A percentile compares a stretch with the other conserved stretches of the same genome.
Conservation (phyloP, 306 rosid genomes). For the Cucurbita ficifolia region DNA sequence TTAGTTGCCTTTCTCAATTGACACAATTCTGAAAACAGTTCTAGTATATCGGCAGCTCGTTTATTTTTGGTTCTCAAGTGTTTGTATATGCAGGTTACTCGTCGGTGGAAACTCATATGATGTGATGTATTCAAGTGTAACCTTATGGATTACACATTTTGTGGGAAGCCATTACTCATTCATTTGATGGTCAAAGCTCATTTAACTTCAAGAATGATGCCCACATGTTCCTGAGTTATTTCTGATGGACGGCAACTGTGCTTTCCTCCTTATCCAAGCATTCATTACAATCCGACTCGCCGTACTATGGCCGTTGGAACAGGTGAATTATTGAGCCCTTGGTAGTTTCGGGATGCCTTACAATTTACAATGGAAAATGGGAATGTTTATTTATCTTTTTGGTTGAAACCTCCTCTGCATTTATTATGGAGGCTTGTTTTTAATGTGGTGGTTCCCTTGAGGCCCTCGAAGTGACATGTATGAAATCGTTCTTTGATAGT, state of each 20-base stretch:
- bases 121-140: not conserved
- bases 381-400: slow-evolving; percentile 27
- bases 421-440: not conserved
- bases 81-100: not conserved
- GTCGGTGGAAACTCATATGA: not conserved
- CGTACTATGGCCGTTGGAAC: slow-evolving; percentile 12
- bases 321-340: slow-evolving; percentile 55
- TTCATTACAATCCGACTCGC: not conserved
- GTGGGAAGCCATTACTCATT: not conserved
- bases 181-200: not conserved
- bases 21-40: not conserved
- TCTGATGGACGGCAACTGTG: not conserved
- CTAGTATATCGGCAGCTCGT: not conserved
- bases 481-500: not conserved
- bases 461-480: not conserved
- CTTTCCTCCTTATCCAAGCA: slow-evolving; percentile 1
- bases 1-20: not conserved
- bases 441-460: not conserved
- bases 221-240: not conserved
- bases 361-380: slow-evolving; percentile 31
- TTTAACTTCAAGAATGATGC: not conserved
- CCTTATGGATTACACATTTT: not conserved
- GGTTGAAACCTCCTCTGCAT: not conserved
- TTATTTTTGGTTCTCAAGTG: not conserved
- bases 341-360: slow-evolving; percentile 33